phyloP scores from a whole-genome alignment of 2,329 filamentous ascomycete species.

The Davidsoniella virescens region DNA sequence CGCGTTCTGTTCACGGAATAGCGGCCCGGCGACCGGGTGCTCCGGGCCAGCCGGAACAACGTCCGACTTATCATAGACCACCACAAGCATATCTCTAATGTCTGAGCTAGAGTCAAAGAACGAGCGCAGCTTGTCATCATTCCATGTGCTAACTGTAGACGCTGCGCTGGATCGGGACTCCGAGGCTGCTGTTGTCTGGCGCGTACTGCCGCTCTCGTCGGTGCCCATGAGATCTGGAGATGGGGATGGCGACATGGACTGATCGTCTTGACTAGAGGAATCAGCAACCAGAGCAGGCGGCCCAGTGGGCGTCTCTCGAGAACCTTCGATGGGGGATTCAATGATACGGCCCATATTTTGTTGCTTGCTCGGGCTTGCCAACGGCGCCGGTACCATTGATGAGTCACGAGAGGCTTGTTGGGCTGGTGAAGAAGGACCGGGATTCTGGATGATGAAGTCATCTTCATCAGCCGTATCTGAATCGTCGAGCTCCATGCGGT shows the following conservation, averaged over 20 bases:
- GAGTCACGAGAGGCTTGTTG: neutral
- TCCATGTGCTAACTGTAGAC: constrained; percentile 53
- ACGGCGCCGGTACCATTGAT: constrained; percentile 24
- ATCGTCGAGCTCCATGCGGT: constrained; percentile 52
- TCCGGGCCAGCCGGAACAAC: constrained; percentile 65
- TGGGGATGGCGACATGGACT: constrained; percentile 41
- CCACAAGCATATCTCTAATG: constrained; percentile 73
- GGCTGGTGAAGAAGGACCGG: neutral
- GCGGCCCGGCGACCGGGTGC: constrained; percentile 62
- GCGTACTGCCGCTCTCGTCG: constrained; percentile 28
- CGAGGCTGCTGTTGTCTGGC: constrained; percentile 28
- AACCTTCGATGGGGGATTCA: constrained; percentile 54
- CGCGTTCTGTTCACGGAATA: constrained; percentile 79
- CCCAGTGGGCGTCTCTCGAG: constrained; percentile 27
- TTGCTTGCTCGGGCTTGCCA: constrained; percentile 1
- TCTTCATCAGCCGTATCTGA: constrained; percentile 42
- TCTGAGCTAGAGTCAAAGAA: constrained; percentile 75
- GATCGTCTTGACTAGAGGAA: constrained; percentile 52
- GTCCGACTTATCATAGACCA: constrained; percentile 84
- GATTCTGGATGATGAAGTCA: constrained; percentile 19
- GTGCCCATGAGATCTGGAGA: constrained; percentile 43
- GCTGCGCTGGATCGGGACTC: constrained; percentile 9
- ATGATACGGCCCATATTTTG: constrained; percentile 18
- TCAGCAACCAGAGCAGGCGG: constrained; percentile 55
- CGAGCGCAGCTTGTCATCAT: constrained; percentile 65